phyloP scores from a whole-genome alignment of 2,329 filamentous ascomycete species.

The Alternaria postmessia region DNA sequence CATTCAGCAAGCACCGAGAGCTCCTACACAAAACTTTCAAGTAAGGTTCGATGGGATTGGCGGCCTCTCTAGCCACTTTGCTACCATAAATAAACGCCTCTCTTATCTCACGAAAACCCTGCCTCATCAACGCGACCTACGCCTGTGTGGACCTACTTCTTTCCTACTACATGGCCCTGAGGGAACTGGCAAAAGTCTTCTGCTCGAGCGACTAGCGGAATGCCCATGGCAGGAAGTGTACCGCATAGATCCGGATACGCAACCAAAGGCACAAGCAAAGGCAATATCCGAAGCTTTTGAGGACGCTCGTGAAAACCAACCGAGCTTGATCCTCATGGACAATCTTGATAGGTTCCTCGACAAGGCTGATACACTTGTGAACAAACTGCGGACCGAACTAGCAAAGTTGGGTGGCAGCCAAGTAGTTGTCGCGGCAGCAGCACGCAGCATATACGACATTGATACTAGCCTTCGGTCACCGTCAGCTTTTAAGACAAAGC shows the following conservation, averaged over 20 bases:
- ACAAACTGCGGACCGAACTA: slow-evolving; percentile 45
- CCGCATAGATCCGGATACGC: slow-evolving; percentile 61
- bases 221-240: slow-evolving; percentile 76
- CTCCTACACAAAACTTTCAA: slow-evolving; percentile 26
- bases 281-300: slow-evolving; percentile 74
- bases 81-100: slow-evolving; percentile 72
- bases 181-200: slow-evolving; percentile 83
- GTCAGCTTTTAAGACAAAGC: slow-evolving; percentile 70
- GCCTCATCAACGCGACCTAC: slow-evolving; percentile 25
- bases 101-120: slow-evolving; percentile 35
- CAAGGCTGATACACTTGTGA: slow-evolving; percentile 41
- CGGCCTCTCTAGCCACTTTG: slow-evolving; percentile 71
- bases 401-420: slow-evolving; percentile 63
- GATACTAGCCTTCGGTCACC: slow-evolving; percentile 72
- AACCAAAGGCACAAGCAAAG: slow-evolving; percentile 56
- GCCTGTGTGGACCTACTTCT: slow-evolving; percentile 56
- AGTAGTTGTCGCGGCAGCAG: slow-evolving; percentile 78
- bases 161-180: slow-evolving; percentile 81
- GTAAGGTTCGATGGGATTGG: slow-evolving; percentile 64
- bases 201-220: slow-evolving; percentile 71
- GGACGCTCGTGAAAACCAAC: slow-evolving; percentile 72
- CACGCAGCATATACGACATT: slow-evolving; percentile 75
- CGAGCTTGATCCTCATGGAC: slow-evolving; percentile 82
- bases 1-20: slow-evolving; percentile 7
- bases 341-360: slow-evolving; percentile 70